Evolutionary conservation across 2,329 filamentous ascomycete species (phyloP), one percentile per base, ranked within the genome.

Genomic region (Capronia americana): DNA sequence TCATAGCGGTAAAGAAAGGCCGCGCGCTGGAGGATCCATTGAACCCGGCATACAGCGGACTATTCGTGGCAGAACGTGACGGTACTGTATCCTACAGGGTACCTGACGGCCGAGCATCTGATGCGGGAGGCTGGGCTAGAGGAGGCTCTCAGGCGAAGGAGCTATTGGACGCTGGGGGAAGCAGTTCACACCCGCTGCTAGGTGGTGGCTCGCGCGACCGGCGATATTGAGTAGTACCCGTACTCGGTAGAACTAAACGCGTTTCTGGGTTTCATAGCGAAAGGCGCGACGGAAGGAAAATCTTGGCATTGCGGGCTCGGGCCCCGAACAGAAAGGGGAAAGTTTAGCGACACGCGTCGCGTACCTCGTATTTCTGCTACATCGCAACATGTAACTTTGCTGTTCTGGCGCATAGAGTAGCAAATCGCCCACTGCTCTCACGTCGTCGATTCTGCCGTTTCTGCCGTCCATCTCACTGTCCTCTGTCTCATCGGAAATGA

Each of bases 11-110:
- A 2, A 30, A 12, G 4, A 34, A 34, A 23, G n/a, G 53, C 28
- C 53, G 53, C 28, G 11, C 8, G 28, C 53, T 56, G n/a, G 53
- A 56, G n/a, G 53, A 56, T 20, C 53, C 53, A 11, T 10, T 34
- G 53, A 56, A 56, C 17, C 30, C 53, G 14, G 53, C n/a, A 20
- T 32, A 56, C 26, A 12, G n/a, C n/a, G 17, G 28, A 56, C 28
- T 32, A 17, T 34, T 56, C 5, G 28, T 34, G 26, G 26, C 53
- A 20, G 28, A 56, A 30, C 26, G 26, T n/a, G 14, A 56, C 38
- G 53, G 28, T 4, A 30, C 11, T 30, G 30, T 56, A 20, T 32
- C 30, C 53, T 56, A 56, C 53, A n/a, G 26, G 28, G 23, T 14
- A 30, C n/a, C 10, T n/a, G 53, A 34, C 10, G 12, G 8, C 20